These are phyloP conservation scores for Pseudopithomyces maydicus DNA, from an alignment of 2,329 filamentous ascomycete genomes.

Conservation along the genomic window DNA sequence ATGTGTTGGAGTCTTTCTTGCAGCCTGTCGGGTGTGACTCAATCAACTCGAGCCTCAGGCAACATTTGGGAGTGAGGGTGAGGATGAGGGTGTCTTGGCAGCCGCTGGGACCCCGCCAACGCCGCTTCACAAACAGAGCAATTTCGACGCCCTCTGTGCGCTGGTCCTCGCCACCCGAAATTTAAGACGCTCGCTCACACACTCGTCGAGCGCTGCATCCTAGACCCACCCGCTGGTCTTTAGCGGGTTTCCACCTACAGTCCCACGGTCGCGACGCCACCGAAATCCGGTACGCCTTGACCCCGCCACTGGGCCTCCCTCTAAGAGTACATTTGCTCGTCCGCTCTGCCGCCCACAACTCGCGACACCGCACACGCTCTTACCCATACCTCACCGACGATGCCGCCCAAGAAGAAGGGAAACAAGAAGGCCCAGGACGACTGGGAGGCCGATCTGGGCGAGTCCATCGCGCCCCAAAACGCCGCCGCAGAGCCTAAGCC, in stretches of 20 bases:
- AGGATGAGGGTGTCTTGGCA: constrained; percentile 1
- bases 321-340: neutral
- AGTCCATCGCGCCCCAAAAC: constrained; percentile 68
- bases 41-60: neutral
- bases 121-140: constrained; percentile 14
- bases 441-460: constrained; percentile 93
- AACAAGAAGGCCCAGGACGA: constrained; percentile 87
- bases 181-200: constrained; percentile 30
- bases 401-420: constrained; percentile 96
- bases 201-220: constrained; percentile 30
- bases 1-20: neutral
- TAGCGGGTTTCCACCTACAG: constrained; percentile 11
- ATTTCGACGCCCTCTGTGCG: constrained; percentile 36
- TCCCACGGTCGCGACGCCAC: constrained; percentile 6
- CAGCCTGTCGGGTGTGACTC: too few relatives aligned
- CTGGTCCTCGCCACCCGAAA: constrained; percentile 25
- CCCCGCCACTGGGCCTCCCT: constrained; percentile 4
- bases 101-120: constrained; percentile 9
- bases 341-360: neutral
- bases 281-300: neutral
- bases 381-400: constrained; percentile 50
- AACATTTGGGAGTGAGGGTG: neutral
- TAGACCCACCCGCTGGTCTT: constrained; percentile 12
- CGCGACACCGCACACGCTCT: neutral
- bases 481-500: constrained; percentile 47